Evolutionary conservation across 176 grass and related monocot species (phyloP).

Genomic region (Echinochloa phyllopogon): DNA sequence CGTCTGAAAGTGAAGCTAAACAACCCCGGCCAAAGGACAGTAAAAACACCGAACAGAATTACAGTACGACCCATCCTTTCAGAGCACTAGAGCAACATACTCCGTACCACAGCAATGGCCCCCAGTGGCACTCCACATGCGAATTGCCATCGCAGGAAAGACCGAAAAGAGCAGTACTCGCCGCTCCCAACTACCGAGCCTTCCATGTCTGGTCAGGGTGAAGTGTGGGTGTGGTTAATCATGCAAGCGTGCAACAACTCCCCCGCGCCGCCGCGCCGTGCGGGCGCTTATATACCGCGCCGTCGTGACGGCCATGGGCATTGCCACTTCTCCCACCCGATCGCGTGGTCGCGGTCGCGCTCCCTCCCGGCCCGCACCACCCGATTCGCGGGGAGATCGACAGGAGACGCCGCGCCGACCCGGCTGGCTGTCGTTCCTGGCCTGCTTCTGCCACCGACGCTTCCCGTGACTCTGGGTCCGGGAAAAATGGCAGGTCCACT

Average conservation of each 20-base stretch:
- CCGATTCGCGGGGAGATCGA: not conserved
- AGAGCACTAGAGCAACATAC: not conserved
- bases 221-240: not conserved
- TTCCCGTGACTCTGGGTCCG: not conserved
- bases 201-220: not conserved
- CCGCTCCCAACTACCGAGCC: not conserved
- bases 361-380: not conserved
- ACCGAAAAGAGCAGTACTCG: not conserved
- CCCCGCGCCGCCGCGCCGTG: not conserved
- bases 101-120: not conserved
- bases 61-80: not conserved
- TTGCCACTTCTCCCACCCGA: not conserved
- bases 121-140: not conserved
- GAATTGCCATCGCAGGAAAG: constrained; percentile 3
- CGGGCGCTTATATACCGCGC: constrained; percentile 31
- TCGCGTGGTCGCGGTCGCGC: not conserved
- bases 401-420: not conserved
- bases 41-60: not conserved
- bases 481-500: constrained; percentile 35
- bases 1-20: not conserved
- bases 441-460: not conserved
- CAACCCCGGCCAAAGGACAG: not conserved
- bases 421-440: not conserved
- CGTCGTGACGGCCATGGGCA: not conserved
- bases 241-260: not conserved